A percentile compares a stretch with the other conserved stretches of the same genome.
Evolutionary conservation across 352 stramenopile species (phyloP).

Genomic region (Phytophthora palmivora): DNA sequence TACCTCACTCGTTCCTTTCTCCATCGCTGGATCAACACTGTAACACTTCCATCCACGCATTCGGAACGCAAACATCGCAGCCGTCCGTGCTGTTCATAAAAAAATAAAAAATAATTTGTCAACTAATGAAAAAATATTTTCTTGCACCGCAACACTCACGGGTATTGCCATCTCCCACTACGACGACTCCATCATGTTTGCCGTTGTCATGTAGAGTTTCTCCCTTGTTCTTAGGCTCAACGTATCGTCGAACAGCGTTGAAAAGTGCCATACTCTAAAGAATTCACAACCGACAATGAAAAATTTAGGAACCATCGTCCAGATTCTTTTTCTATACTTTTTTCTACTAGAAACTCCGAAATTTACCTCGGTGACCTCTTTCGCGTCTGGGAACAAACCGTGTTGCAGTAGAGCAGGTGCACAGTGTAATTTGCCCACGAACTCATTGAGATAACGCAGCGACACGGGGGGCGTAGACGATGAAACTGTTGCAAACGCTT

Average conservation of each 20-base stretch:
- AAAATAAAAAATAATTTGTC: constrained; percentile 12
- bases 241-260: constrained; percentile 77
- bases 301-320: not conserved
- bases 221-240: constrained; percentile 44
- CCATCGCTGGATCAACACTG: constrained; percentile 83
- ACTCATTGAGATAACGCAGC: constrained; percentile 87
- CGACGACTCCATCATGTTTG: constrained; percentile 74
- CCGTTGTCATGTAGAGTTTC: constrained; percentile 8
- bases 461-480: constrained; percentile 43
- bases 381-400: constrained; percentile 80
- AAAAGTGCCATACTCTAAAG: constrained; percentile 85
- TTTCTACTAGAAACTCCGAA: not conserved
- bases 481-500: constrained; percentile 11
- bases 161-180: constrained; percentile 83
- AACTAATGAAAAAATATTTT: constrained; percentile 10
- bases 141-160: constrained; percentile 39
- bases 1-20: constrained; percentile 57
- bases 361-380: constrained; percentile 83
- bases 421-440: constrained; percentile 83
- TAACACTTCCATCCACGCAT: constrained; percentile 80
- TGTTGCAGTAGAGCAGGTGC: constrained; percentile 70
- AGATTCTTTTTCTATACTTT: not conserved
- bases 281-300: not conserved
- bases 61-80: constrained; percentile 78
- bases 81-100: constrained; percentile 60